These are phyloP conservation scores for Lachancea quebecensis DNA, from an alignment of 805 yeast species.

Conservation along the genomic window DNA sequence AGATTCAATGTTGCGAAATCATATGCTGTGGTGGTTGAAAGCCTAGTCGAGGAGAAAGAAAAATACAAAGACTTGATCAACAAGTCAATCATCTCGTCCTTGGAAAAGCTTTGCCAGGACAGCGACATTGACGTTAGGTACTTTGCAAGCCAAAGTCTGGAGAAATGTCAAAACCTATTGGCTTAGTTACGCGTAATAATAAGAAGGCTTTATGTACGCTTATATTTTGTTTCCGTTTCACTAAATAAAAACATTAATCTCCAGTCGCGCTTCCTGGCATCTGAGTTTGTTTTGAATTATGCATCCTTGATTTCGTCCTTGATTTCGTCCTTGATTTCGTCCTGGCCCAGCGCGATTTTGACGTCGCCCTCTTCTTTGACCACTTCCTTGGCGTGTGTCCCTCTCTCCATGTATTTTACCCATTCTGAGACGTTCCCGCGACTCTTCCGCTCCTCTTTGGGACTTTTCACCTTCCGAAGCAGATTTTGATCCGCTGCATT, in stretches of 20 bases:
- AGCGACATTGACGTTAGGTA: slow-evolving; percentile 84
- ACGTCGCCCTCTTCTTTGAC: slow-evolving; percentile 2
- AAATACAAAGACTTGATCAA: slow-evolving; percentile 35
- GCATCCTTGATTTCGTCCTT: too few species aligned
- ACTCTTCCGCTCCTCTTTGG: slow-evolving; percentile 13
- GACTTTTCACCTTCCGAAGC: slow-evolving; percentile 26
- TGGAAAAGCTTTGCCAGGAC: slow-evolving; percentile 62
- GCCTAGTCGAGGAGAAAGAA: slow-evolving; percentile 34
- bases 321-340: not conserved
- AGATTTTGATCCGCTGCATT: slow-evolving; percentile 46
- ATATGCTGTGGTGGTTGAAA: slow-evolving; percentile 52
- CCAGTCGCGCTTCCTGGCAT: too few species aligned
- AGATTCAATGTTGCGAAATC: slow-evolving; percentile 93
- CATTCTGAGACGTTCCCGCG: slow-evolving; percentile 41
- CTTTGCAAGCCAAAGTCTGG: slow-evolving; percentile 65
- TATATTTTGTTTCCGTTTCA: not conserved
- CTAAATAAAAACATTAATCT: too few species aligned
- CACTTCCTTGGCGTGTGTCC: slow-evolving; percentile 1
- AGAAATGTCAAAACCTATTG: slow-evolving; percentile 24
- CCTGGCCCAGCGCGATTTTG: not conserved
- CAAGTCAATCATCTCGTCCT: slow-evolving; percentile 52
- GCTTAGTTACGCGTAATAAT: slow-evolving; percentile 3
- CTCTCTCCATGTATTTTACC: slow-evolving; percentile 21
- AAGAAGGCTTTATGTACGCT: not conserved
- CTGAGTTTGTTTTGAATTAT: too few species aligned